Conservation (phyloP, 2,329 filamentous ascomycete species). For the Penicillium sp. region DNA sequence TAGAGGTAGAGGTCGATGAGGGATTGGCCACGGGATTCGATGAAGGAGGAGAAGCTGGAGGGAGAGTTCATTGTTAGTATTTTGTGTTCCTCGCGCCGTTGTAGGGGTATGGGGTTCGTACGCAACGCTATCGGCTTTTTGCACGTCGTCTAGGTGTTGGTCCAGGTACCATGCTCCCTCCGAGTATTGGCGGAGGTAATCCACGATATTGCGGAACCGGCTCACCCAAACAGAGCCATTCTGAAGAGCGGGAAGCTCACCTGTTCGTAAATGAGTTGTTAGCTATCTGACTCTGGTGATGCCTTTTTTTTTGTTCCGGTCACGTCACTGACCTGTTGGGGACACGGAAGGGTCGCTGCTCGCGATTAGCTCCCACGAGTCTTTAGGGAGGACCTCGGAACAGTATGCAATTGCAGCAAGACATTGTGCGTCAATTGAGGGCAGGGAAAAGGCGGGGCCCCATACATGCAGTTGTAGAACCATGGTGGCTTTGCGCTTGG, state of each 20-base stretch:
- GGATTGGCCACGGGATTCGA: conserved; percentile 70
- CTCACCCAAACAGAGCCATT: conserved; percentile 55
- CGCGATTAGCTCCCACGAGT: conserved; percentile 68
- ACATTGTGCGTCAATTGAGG: conserved; percentile 89
- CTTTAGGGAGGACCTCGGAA: conserved; percentile 57
- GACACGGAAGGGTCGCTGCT: conserved; percentile 70
- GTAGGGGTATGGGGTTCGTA: conserved; percentile 27
- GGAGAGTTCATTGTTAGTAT: conserved; percentile 1
- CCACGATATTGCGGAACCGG: conserved; percentile 54
- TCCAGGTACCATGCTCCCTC: conserved; percentile 51
- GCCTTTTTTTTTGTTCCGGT: conserved; percentile 2
- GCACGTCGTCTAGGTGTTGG: conserved; percentile 39
- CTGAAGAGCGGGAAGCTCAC: conserved; percentile 57
- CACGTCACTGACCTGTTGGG: conserved; percentile 61
- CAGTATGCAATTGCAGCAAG: conserved; percentile 79
- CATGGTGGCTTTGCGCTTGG: conserved; percentile 39
- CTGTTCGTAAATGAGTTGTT: conserved; percentile 31
- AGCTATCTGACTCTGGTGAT: neutral
- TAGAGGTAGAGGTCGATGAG: conserved; percentile 86
- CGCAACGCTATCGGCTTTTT: conserved; percentile 51
- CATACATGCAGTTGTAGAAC: conserved; percentile 79
- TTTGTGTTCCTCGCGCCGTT: neutral
- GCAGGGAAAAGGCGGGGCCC: conserved; percentile 82
- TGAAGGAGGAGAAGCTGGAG: conserved; percentile 58
- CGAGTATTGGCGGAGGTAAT: conserved; percentile 50